Evolutionary conservation across 2,329 filamentous ascomycete species (phyloP).

Genomic region (Aspergillus sp.): DNA sequence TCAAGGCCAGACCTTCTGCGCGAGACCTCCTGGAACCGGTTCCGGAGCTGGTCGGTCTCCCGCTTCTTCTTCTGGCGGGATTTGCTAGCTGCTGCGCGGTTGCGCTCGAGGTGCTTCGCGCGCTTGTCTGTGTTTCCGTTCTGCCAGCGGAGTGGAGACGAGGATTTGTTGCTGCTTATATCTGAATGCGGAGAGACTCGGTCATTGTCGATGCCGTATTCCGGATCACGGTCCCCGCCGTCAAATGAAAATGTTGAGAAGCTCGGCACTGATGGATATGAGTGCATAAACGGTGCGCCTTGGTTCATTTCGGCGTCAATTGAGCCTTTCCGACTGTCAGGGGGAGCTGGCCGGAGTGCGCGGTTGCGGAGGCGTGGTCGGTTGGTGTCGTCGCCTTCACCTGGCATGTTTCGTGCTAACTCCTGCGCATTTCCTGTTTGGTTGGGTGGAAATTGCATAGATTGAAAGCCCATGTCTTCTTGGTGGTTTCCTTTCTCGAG

Average conservation of each 20-base stretch:
- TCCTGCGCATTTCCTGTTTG: not conserved
- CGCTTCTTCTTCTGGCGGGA: slow-evolving; percentile 64
- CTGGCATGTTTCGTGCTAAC: not conserved
- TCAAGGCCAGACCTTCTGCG: slow-evolving; percentile 33
- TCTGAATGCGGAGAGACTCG: not conserved
- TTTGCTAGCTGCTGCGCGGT: slow-evolving; percentile 60
- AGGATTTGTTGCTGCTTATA: slow-evolving; percentile 2
- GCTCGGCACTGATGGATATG: not conserved
- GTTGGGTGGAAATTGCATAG: not conserved
- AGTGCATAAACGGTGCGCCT: not conserved
- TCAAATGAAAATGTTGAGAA: not conserved
- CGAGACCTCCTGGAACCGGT: slow-evolving; percentile 34
- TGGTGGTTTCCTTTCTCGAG: not conserved
- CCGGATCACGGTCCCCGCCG: not conserved
- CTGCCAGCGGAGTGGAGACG: not conserved
- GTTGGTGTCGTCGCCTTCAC: not conserved
- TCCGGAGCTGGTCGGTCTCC: slow-evolving; percentile 54
- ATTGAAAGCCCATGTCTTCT: not conserved
- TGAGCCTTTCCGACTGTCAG: not conserved
- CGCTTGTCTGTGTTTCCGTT: slow-evolving; percentile 33
- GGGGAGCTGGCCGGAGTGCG: not conserved
- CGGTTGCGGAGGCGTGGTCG: not conserved
- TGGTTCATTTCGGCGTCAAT: not conserved
- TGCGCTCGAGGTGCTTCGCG: slow-evolving; percentile 58
- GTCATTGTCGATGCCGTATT: not conserved